phyloP scores from a whole-genome alignment of 1,284 basidiomycete species.

The Naganishia sp. region DNA sequence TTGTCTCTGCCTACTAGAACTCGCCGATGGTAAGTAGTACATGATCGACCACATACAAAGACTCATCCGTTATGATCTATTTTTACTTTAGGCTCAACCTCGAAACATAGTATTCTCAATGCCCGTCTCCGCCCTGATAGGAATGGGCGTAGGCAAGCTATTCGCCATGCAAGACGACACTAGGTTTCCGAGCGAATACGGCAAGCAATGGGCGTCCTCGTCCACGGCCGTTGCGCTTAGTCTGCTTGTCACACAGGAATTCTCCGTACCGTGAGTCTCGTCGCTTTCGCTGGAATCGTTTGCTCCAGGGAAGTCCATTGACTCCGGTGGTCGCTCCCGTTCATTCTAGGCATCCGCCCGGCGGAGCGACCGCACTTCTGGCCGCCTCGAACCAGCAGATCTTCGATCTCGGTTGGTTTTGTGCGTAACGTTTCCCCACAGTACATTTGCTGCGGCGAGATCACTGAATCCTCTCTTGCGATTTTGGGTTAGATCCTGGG shows the following conservation, averaged over 20 bases:
- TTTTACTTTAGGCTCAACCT: slow-evolving; percentile 11
- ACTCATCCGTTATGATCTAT: neutral
- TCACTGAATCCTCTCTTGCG: neutral
- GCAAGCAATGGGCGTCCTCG: slow-evolving; percentile 24
- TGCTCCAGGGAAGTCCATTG: neutral
- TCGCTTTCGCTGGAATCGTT: too few species aligned
- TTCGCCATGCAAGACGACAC: slow-evolving; percentile 24
- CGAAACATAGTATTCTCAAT: slow-evolving; percentile 22
- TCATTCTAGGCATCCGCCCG: slow-evolving; percentile 17
- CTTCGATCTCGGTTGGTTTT: slow-evolving; percentile 30
- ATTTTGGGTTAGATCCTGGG: slow-evolving; percentile 5
- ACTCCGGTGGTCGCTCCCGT: neutral
- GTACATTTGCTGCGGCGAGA: neutral
- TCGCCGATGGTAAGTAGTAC: slow-evolving; percentile 23
- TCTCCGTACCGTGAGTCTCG: slow-evolving; percentile 22
- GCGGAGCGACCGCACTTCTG: slow-evolving; percentile 25
- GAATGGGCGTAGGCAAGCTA: slow-evolving; percentile 28
- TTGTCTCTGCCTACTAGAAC: neutral
- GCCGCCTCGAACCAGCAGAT: slow-evolving; percentile 29
- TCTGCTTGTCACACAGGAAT: slow-evolving; percentile 25
- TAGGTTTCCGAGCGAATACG: slow-evolving; percentile 23
- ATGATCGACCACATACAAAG: too few species aligned
- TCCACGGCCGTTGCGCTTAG: slow-evolving; percentile 24
- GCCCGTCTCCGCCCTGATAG: slow-evolving; percentile 26
- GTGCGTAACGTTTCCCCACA: slow-evolving; percentile 3